Base-by-base conservation (phyloP, 2,329 filamentous ascomycete species). In the Aspergillus neoniger region DNA sequence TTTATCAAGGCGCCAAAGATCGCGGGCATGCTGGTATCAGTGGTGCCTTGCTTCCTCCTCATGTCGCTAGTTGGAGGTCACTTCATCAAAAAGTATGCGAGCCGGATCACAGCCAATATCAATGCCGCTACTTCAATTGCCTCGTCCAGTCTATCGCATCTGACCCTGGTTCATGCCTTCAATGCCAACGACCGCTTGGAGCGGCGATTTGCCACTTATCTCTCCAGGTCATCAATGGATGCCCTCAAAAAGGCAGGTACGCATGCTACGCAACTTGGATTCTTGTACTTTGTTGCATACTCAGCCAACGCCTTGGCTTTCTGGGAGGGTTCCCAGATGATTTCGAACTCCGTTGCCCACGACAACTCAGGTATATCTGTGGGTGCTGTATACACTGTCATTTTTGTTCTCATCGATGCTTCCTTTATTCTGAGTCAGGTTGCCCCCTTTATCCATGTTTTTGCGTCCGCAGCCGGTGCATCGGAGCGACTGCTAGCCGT, bases 271-370 rank as follows among this genome's bases (percentile, higher is more conserved):
- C 86, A 88, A 69, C 79, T 85, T 8, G 87, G 87, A 1, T 72
- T 83, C 14, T 75, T 89, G 3, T 90, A 88, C 70, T 89, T 90
- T 64, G 84, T 90, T 65, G 85, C 86, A 4, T 90, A 88, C 65
- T 82, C 85, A 1, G 85, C 85, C 4, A 90, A 89, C 70, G 86
- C 85, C 0, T 76, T 90, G 15, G 86, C 87, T 0, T 90, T 88
- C 70, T 90, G 86, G 86, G 83, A 88, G 69, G 88, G 88, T 44
- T 85, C 85, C 58, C 79, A 77, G 36, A 81, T 82, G 64, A 83
- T 87, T 51, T 80, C 80, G 7, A 74, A 65, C 30, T 66, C 69
- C 3, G 66, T 73, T 7, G 65, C 64, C 9, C 38, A 55, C 4
- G 61, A 58, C 23, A 56, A 57, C 38, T 52, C 55, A 2, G 70